Evolutionary conservation across 345 rosid species (phyloP).

Genomic region (Camelina sativa): DNA sequence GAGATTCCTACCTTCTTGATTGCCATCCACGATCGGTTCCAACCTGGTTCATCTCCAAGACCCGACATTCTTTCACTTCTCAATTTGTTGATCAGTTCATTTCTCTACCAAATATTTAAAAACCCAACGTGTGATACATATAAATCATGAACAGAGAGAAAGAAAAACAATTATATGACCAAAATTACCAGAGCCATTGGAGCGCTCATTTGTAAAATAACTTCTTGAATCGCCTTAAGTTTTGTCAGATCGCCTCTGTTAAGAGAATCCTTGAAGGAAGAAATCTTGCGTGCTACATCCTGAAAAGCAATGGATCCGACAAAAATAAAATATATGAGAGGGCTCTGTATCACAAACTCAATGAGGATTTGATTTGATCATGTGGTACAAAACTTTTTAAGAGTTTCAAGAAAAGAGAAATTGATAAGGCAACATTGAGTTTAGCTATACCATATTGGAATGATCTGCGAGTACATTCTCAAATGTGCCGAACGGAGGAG

Average conservation of each 20-base stretch:
- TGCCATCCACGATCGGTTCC: slow-evolving; percentile 93
- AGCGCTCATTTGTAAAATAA: slow-evolving; percentile 49
- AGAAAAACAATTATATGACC: neutral
- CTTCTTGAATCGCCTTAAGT: slow-evolving; percentile 57
- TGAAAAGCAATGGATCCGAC: slow-evolving; percentile 33
- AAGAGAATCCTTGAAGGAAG: slow-evolving; percentile 42
- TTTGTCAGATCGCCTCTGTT: slow-evolving; percentile 56
- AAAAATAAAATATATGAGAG: neutral
- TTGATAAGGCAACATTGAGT: slow-evolving; percentile 1
- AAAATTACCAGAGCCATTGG: slow-evolving; percentile 40
- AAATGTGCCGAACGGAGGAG: slow-evolving; percentile 89
- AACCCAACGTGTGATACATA: slow-evolving; percentile 4
- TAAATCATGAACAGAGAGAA: slow-evolving; percentile 30
- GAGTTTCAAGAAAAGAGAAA: slow-evolving; percentile 4
- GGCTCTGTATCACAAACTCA: slow-evolving; percentile 12
- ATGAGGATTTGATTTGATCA: neutral
- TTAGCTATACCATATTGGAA: slow-evolving; percentile 60
- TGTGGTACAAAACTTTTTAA: neutral
- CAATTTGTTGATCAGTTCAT: slow-evolving; percentile 80
- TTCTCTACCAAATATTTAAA: slow-evolving; percentile 54
- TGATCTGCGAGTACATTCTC: slow-evolving; percentile 77
- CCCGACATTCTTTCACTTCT: slow-evolving; percentile 76
- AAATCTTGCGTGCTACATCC: slow-evolving; percentile 54
- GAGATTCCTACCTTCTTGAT: slow-evolving; percentile 71
- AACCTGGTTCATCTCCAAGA: slow-evolving; percentile 86